phyloP scores from a whole-genome alignment of 495 filamentous ascomycete genomes.

The Hypoxylon fragiforme region DNA sequence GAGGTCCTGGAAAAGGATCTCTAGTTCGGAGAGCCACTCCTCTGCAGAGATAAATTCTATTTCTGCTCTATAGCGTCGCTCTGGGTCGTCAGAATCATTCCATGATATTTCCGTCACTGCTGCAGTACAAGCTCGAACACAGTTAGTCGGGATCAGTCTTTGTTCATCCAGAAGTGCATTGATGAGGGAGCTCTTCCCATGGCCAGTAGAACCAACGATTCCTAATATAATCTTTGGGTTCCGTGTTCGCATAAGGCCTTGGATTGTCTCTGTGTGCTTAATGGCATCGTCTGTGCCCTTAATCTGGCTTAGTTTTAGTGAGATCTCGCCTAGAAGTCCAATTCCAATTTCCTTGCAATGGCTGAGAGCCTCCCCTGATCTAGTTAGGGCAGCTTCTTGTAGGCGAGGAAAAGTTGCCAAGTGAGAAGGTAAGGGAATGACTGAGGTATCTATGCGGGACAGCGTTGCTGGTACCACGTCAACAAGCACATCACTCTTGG shows the following conservation, averaged over 20 bases:
- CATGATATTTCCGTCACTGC: constrained; percentile 64
- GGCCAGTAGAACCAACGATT: constrained; percentile 54
- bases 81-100: constrained; percentile 43
- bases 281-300: neutral
- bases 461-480: neutral
- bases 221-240: constrained; percentile 45
- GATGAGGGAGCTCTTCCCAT: constrained; percentile 57
- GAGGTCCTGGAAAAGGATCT: constrained; percentile 50
- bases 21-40: constrained; percentile 57
- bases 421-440: neutral
- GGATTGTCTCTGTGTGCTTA: constrained; percentile 45
- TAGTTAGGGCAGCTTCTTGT: neutral
- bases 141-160: constrained; percentile 18
- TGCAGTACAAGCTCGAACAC: constrained; percentile 58
- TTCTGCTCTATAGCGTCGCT: constrained; percentile 51
- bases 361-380: neutral
- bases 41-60: constrained; percentile 56
- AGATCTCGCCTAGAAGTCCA: constrained; percentile 23
- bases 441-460: neutral
- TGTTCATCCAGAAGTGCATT: constrained; percentile 53
- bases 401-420: neutral
- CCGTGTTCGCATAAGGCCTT: constrained; percentile 15
- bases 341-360: neutral
- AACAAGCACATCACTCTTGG: neutral
- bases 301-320: neutral